phyloP scores from a whole-genome alignment of 176 grass and related monocot genomes.

The Oryza meridionalis region DNA sequence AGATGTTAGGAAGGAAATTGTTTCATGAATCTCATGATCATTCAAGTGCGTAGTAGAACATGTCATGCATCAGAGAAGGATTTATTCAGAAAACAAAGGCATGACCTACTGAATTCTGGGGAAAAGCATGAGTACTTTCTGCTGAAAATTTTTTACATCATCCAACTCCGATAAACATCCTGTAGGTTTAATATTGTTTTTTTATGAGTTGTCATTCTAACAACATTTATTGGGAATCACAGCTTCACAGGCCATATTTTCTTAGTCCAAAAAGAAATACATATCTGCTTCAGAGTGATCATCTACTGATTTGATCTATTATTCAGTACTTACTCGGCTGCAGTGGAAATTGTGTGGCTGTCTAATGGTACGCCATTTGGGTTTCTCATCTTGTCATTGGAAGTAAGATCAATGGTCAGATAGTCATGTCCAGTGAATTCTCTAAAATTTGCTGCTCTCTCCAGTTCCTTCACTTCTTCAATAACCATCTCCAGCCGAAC shows the following conservation, averaged over 20 bases:
- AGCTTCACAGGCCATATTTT: constrained; percentile 5
- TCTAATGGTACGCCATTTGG: constrained; percentile 34
- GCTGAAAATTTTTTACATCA: background rate
- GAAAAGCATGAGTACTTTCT: constrained; percentile 11
- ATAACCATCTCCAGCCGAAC: constrained; percentile 87
- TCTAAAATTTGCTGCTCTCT: constrained; percentile 73
- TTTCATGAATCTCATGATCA: constrained; percentile 31
- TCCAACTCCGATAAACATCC: background rate
- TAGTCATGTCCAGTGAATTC: constrained; percentile 58
- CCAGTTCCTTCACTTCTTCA: constrained; percentile 80
- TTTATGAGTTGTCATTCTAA: constrained; percentile 7
- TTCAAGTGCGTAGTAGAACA: background rate
- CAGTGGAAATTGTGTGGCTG: constrained; percentile 44
- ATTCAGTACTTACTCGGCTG: constrained; percentile 40
- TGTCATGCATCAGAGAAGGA: background rate
- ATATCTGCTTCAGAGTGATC: background rate
- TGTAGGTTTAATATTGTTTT: background rate
- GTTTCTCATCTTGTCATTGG: constrained; percentile 46
- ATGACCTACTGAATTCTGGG: background rate
- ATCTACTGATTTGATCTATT: background rate
- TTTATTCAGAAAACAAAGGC: constrained; percentile 5
- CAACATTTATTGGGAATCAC: constrained; percentile 1
- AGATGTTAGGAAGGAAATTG: constrained; percentile 38
- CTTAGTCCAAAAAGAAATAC: constrained; percentile 22
- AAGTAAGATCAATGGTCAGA: constrained; percentile 52